phyloP scores from a whole-genome alignment of 2,329 filamentous ascomycete species.

The Dothideomycetes sp. region DNA sequence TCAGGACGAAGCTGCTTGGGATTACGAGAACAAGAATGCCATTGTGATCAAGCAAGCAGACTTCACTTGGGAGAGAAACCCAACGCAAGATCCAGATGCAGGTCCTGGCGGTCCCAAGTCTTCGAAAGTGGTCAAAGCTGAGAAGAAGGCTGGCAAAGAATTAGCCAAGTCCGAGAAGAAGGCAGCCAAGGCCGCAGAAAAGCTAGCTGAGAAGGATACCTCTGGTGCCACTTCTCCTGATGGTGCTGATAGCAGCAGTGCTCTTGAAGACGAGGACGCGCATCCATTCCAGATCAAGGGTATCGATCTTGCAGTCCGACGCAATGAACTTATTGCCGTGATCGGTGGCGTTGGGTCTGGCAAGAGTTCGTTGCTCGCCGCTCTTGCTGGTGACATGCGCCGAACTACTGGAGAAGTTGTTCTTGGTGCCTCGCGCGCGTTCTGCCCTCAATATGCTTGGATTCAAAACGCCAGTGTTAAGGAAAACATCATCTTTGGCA shows the following conservation, averaged over 20 bases:
- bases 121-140: slow-evolving; percentile 33
- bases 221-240: slow-evolving; percentile 2
- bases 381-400: slow-evolving; percentile 88
- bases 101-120: slow-evolving; percentile 18
- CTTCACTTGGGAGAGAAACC: slow-evolving; percentile 76
- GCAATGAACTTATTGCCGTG: slow-evolving; percentile 71
- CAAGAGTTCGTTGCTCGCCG: slow-evolving; percentile 80
- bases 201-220: slow-evolving; percentile 9
- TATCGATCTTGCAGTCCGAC: slow-evolving; percentile 55
- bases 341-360: slow-evolving; percentile 84
- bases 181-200: slow-evolving; percentile 16
- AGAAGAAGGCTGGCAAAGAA: slow-evolving; percentile 30
- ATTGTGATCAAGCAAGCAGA: slow-evolving; percentile 61
- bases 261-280: slow-evolving; percentile 43
- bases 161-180: slow-evolving; percentile 25
- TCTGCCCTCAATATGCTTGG: slow-evolving; percentile 96
- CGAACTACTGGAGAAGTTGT: slow-evolving; percentile 63
- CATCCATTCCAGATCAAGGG: slow-evolving; percentile 64
- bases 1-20: slow-evolving; percentile 55
- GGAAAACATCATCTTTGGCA: slow-evolving; percentile 87
- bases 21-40: slow-evolving; percentile 40
- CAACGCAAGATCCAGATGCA: slow-evolving; percentile 38
- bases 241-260: slow-evolving; percentile 42
- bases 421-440: slow-evolving; percentile 70
- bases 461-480: slow-evolving; percentile 84